Evolutionary conservation across 257 asterid species (phyloP), one percentile per base, ranked within the genome.

Genomic region (Coffea canephora): DNA sequence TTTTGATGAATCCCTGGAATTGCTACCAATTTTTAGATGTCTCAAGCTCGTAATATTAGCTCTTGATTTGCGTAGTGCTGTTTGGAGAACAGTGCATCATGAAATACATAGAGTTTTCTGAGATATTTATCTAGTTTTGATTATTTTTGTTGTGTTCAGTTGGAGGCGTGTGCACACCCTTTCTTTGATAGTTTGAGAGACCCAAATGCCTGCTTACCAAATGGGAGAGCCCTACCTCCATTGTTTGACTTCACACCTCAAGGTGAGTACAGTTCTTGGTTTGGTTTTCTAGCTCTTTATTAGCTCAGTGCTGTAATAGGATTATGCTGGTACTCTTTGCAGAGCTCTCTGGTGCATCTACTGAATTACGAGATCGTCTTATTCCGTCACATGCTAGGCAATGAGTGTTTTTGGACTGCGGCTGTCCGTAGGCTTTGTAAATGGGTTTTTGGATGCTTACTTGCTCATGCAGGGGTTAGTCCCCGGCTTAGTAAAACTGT

Each of bases 91-190:
- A 6, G 36, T 39, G 43, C 69, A 23, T 15, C 48, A 0, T 11
- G 39, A 59, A 10, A 43, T 49, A 16, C 43, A 19, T 6, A 34
- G 55, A 39, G 21, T 68, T 11, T 21, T 12, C 12, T 4, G 41
- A 78, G 27, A 8, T 45, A 39, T 75, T 19, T 6, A 54, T 27
- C 73, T 18, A 15, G 65, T 71, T 79, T 48, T 73, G 43, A 84
- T 65, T 72, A 11, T 59, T 70, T 43, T 61, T 6, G 81, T 31
- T 8, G 67, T 81, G 73, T 65, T 72, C 85, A 94, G 98, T 84
- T 94, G 94, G 98, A 94, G 87, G 98, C 97, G 41, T 90, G 95
- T 86, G 95, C 98, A 50, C 98, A 94, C 83, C 95, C 97, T 2
- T 92, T 94, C 87, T 94, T 94, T 49, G 97, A 94, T 52, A 83